A percentile compares a stretch with the other conserved stretches of the same genome.
Evolutionary conservation across 192 early-diverging fungal genomes (phyloP).

Genomic region (Phlyctochytrium arcticum): DNA sequence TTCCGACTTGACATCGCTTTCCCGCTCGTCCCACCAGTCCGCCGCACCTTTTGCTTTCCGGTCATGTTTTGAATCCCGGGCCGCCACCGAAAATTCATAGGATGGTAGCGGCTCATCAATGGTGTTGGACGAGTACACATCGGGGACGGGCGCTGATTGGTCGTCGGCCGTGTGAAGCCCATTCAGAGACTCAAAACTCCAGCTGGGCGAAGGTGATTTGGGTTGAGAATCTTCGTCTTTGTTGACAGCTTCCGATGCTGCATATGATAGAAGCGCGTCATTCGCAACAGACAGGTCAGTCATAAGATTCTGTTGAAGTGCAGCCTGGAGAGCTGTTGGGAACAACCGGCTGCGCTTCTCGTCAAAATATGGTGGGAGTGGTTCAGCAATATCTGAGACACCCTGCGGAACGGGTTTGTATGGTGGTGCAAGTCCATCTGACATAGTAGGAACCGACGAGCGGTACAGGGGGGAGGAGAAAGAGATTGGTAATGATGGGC

Average conservation of each 20-base stretch:
- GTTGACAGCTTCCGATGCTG: background rate
- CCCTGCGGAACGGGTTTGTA: background rate
- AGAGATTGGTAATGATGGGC: too few relatives aligned
- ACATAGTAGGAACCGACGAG: too few relatives aligned
- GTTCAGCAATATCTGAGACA: background rate
- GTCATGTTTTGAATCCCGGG: slow-evolving; percentile 6
- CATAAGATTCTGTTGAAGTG: too few relatives aligned
- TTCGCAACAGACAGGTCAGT: background rate
- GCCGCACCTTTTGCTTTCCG: background rate
- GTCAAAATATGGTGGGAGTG: slow-evolving; percentile 7
- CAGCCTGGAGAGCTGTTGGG: background rate
- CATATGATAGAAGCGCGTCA: background rate
- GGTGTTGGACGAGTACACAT: background rate
- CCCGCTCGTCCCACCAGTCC: too few relatives aligned
- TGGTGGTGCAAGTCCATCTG: slow-evolving; percentile 4
- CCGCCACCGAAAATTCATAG: slow-evolving; percentile 9
- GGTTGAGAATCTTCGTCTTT: background rate
- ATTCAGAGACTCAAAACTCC: background rate
- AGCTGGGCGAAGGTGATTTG: background rate
- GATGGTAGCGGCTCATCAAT: slow-evolving; percentile 17
- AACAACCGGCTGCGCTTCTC: background rate
- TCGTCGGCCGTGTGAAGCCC: background rate
- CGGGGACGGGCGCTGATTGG: background rate
- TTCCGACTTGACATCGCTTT: too few relatives aligned
- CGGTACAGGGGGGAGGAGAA: too few relatives aligned